phyloP scores from a whole-genome alignment of 495 filamentous ascomycete species.

The Neurospora sp. region DNA sequence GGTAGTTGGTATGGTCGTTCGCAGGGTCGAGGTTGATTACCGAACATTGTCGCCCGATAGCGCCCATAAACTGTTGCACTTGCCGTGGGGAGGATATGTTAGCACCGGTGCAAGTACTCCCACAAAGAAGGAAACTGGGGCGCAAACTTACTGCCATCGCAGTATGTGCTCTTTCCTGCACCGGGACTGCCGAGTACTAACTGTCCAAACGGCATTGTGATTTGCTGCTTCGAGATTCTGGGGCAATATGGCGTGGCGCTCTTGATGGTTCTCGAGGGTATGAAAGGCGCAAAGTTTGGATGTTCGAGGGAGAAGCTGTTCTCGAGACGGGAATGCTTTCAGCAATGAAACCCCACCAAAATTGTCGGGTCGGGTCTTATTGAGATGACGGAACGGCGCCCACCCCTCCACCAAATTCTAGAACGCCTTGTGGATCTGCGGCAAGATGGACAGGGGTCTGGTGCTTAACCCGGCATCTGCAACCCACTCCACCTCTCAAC shows the following conservation, averaged over 20 bases:
- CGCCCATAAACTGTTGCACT: constrained; percentile 93
- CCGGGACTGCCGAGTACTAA: constrained; percentile 89
- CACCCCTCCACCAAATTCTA: not conserved
- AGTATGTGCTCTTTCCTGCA: constrained; percentile 93
- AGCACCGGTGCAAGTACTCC: not conserved
- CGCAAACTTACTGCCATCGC: constrained; percentile 64
- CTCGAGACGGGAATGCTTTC: not conserved
- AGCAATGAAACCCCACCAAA: not conserved
- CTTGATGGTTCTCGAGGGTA: not conserved
- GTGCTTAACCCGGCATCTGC: not conserved
- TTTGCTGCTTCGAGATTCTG: constrained; percentile 1
- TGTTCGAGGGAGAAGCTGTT: not conserved
- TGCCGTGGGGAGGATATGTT: not conserved
- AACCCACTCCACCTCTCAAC: not conserved
- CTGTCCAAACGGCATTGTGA: constrained; percentile 47
- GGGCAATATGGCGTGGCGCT: not conserved
- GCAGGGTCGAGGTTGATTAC: constrained; percentile 95
- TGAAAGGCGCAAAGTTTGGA: not conserved
- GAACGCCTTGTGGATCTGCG: not conserved
- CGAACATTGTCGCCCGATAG: constrained; percentile 88
- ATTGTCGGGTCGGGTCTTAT: not conserved
- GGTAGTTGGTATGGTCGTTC: constrained; percentile 74
- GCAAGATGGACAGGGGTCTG: not conserved
- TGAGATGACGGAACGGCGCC: not conserved
- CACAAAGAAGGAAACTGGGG: not conserved